Conservation (phyloP, 441 rosid species). For the Corymbia citriodora region DNA sequence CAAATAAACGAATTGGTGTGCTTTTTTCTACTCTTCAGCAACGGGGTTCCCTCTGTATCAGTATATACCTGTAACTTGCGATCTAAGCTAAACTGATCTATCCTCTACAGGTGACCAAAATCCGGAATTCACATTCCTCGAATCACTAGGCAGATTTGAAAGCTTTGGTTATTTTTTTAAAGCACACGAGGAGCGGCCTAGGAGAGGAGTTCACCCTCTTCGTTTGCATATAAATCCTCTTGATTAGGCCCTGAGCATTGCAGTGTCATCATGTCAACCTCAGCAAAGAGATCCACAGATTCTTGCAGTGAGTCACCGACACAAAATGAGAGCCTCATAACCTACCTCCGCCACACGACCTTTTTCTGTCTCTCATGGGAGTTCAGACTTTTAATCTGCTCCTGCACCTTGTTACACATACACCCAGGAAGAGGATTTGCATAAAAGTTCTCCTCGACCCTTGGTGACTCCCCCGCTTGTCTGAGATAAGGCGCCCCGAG, state of each 20-base stretch:
- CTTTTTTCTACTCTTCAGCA: not conserved
- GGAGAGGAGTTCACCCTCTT: not conserved
- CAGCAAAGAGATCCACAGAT: not conserved
- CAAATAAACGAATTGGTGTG: not conserved
- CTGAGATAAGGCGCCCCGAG: conserved; percentile 70
- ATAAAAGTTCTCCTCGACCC: conserved; percentile 87
- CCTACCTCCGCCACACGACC: conserved; percentile 24
- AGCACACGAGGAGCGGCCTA: not conserved
- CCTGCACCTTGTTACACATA: conserved; percentile 48
- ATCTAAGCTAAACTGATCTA: not conserved
- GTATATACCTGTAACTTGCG: not conserved
- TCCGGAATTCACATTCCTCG: not conserved
- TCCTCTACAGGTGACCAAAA: not conserved
- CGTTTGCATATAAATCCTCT: not conserved
- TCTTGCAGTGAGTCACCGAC: conserved; percentile 1
- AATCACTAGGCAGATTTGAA: not conserved
- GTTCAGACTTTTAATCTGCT: conserved; percentile 12
- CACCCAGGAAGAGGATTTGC: conserved; percentile 93
- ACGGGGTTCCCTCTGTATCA: not conserved
- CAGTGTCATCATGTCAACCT: not conserved
- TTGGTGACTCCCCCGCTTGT: conserved; percentile 53
- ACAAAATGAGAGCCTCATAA: not conserved
- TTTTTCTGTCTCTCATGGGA: conserved; percentile 11
- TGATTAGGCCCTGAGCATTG: not conserved
- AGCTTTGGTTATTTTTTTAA: not conserved